phyloP scores from a whole-genome alignment of 2,329 filamentous ascomycete species.

The Chaetomiaceae sp. region DNA sequence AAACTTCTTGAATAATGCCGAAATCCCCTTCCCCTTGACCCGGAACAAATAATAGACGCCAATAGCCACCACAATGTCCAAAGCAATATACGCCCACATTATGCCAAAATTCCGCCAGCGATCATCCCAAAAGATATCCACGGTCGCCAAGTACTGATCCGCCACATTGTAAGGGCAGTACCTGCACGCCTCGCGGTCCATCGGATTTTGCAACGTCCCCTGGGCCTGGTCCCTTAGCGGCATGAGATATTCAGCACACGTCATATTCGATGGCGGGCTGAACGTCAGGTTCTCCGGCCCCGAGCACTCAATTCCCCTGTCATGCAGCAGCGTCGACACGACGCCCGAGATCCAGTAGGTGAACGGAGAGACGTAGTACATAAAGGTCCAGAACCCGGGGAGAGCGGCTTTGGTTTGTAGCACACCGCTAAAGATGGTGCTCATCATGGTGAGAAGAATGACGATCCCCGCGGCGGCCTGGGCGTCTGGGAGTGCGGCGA shows the following conservation, averaged over 20 bases:
- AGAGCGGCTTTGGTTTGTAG: slow-evolving; percentile 54
- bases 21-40: slow-evolving; percentile 34
- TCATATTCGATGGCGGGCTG: slow-evolving; percentile 56
- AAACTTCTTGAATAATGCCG: slow-evolving; percentile 4
- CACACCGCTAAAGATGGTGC: slow-evolving; percentile 60
- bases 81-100: slow-evolving; percentile 61
- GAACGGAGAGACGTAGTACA: slow-evolving; percentile 65
- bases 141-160: slow-evolving; percentile 52
- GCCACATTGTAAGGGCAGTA: slow-evolving; percentile 65
- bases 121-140: slow-evolving; percentile 47
- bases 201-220: slow-evolving; percentile 60
- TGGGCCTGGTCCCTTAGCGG: slow-evolving; percentile 46
- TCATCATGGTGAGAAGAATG: slow-evolving; percentile 55
- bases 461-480: slow-evolving; percentile 63
- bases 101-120: slow-evolving; percentile 68
- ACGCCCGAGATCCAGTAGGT: slow-evolving; percentile 67
- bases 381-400: slow-evolving; percentile 73
- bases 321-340: slow-evolving; percentile 60
- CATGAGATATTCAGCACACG: slow-evolving; percentile 60
- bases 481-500: slow-evolving; percentile 64
- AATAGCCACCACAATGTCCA: slow-evolving; percentile 58
- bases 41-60: slow-evolving; percentile 60
- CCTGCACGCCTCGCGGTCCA: slow-evolving; percentile 53
- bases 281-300: slow-evolving; percentile 59
- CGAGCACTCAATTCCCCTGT: slow-evolving; percentile 48